phyloP scores from a whole-genome alignment of 768 basidiomycete genomes.

The Thelephora ganbajun region DNA sequence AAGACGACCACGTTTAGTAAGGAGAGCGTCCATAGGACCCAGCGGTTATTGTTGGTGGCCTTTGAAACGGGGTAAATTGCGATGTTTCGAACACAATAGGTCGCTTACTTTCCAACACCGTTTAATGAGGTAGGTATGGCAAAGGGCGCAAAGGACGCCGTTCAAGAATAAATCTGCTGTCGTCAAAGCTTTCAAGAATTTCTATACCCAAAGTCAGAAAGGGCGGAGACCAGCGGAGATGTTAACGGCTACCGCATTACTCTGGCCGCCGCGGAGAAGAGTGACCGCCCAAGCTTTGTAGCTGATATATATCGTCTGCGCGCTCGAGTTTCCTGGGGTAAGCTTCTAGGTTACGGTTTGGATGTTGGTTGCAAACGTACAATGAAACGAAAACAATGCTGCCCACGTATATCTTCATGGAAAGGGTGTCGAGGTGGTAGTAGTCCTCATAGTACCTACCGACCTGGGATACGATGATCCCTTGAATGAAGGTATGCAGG shows the following conservation, averaged over 20 bases:
- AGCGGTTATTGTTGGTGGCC: constrained; percentile 26
- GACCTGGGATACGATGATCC: constrained; percentile 26
- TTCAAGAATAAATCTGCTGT: constrained; percentile 36
- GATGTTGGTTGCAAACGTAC: constrained; percentile 17
- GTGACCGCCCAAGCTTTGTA: constrained; percentile 17
- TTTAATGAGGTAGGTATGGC: constrained; percentile 34
- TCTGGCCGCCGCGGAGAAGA: constrained; percentile 11
- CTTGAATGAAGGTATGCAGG: constrained; percentile 5
- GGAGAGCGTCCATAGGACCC: constrained; percentile 22
- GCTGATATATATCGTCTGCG: constrained; percentile 13
- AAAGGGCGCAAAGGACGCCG: constrained; percentile 30
- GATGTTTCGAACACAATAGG: background rate
- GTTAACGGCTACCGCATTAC: background rate
- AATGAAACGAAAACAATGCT: constrained; percentile 25
- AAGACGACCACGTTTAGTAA: constrained; percentile 20
- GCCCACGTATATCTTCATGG: constrained; percentile 27
- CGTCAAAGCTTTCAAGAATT: constrained; percentile 19
- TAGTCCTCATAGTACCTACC: constrained; percentile 22
- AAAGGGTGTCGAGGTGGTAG: constrained; percentile 29
- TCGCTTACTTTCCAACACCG: constrained; percentile 35
- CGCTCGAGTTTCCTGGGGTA: constrained; percentile 4
- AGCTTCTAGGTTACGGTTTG: background rate
- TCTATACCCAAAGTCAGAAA: constrained; percentile 12
- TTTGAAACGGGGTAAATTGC: constrained; percentile 8
- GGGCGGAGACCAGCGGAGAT: background rate